Conservation (phyloP, 176 grass and related monocot genomes). For the Carex scoparia region DNA sequence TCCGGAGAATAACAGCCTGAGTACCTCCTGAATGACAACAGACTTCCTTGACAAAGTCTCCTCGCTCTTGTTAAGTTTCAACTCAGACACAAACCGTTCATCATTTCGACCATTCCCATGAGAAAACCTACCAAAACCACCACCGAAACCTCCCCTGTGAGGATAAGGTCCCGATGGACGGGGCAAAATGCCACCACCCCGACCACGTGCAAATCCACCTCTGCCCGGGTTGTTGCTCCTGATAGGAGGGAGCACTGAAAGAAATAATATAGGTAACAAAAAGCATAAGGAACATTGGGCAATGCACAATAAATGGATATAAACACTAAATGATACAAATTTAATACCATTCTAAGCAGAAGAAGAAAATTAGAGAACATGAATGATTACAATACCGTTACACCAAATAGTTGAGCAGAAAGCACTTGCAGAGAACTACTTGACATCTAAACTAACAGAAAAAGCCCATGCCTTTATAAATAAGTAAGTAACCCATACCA, state of each 20-base stretch:
- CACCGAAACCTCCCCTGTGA: conserved; percentile 51
- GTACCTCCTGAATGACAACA: conserved; percentile 90
- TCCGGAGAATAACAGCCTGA: conserved; percentile 11
- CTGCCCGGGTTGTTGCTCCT: conserved; percentile 57
- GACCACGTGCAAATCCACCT: conserved; percentile 60
- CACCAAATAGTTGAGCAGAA: neutral
- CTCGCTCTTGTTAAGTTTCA: conserved; percentile 97
- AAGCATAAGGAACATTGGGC: neutral
- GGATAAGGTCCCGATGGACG: conserved; percentile 61
- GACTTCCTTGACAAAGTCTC: conserved; percentile 92
- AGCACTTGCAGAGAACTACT: neutral
- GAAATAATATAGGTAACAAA: neutral
- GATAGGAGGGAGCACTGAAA: conserved; percentile 64
- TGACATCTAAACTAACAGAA: neutral
- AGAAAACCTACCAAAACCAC: conserved; percentile 55
- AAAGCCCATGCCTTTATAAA: neutral
- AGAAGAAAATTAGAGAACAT: neutral
- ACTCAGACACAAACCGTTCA: conserved; percentile 93
- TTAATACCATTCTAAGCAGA: neutral
- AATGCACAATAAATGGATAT: neutral
- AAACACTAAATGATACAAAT: neutral
- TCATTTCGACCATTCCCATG: conserved; percentile 62
- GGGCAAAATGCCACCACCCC: conserved; percentile 95
- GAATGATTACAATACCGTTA: neutral
- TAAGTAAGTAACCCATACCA: conserved; percentile 39